Conservation (phyloP, 495 filamentous ascomycete genomes). For the Aspergillus sclerotioniger region DNA sequence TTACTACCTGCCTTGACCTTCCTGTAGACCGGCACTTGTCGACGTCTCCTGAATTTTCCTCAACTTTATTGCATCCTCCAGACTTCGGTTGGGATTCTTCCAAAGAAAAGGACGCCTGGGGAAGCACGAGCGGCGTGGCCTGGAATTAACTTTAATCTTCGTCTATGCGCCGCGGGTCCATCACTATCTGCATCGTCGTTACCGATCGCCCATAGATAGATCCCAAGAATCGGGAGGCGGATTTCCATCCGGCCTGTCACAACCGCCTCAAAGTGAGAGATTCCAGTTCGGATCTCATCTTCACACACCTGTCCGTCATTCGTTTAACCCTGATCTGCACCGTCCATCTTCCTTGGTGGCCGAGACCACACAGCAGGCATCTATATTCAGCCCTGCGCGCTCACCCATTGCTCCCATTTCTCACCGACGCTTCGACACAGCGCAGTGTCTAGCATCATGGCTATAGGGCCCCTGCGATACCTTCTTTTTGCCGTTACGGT, state of each 20-base stretch:
- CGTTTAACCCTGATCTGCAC: not conserved
- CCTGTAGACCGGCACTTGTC: not conserved
- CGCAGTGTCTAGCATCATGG: conserved; percentile 50
- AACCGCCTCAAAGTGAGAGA: too few species aligned
- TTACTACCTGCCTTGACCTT: not conserved
- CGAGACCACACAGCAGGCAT: conserved; percentile 10
- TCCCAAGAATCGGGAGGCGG: not conserved
- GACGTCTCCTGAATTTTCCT: not conserved
- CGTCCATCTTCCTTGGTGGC: conserved; percentile 1
- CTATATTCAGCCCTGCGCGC: conserved; percentile 2
- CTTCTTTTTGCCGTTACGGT: conserved; percentile 86
- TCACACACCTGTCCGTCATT: not conserved
- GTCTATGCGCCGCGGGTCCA: too few species aligned
- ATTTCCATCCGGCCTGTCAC: not conserved
- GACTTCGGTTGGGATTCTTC: not conserved
- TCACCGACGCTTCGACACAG: conserved; percentile 6
- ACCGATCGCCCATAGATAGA: not conserved
- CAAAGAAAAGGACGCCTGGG: not conserved
- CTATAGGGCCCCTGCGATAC: conserved; percentile 77
- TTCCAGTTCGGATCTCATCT: not conserved
- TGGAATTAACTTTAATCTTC: not conserved
- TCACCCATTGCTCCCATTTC: not conserved
- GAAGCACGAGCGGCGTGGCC: not conserved
- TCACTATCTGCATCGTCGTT: not conserved
- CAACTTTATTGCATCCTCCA: not conserved